Evolutionary conservation across 2,329 filamentous ascomycete species (phyloP).

Genomic region (Huntiella decipiens): DNA sequence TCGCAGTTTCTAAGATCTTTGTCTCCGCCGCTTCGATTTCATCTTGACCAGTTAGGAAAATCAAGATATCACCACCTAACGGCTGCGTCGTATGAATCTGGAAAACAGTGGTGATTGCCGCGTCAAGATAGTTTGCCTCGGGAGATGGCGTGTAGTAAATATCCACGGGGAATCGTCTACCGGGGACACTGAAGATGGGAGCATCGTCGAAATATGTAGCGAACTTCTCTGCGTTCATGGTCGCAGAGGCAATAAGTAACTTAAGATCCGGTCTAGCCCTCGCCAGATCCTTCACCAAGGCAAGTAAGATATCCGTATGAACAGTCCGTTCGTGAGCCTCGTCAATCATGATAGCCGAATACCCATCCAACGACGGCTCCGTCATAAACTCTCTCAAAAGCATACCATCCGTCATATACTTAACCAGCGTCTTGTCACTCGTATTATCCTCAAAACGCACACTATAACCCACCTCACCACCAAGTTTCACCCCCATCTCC

Average conservation of each 20-base stretch:
- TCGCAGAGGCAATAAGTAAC: slow-evolving; percentile 81
- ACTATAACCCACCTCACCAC: slow-evolving; percentile 81
- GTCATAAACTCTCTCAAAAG: slow-evolving; percentile 76
- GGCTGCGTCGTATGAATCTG: slow-evolving; percentile 83
- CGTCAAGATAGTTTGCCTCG: slow-evolving; percentile 83
- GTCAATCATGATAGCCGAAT: slow-evolving; percentile 86
- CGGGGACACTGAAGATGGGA: slow-evolving; percentile 88
- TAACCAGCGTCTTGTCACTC: slow-evolving; percentile 74
- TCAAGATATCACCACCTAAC: slow-evolving; percentile 62
- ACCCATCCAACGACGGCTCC: slow-evolving; percentile 63
- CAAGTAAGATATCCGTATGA: slow-evolving; percentile 75
- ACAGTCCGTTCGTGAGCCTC: slow-evolving; percentile 92
- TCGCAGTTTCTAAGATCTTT: slow-evolving; percentile 66
- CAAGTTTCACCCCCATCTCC: slow-evolving; percentile 76
- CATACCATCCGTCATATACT: slow-evolving; percentile 98
- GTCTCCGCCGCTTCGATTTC: slow-evolving; percentile 82
- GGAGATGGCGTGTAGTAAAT: slow-evolving; percentile 81
- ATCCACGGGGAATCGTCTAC: slow-evolving; percentile 72
- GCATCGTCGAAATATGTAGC: slow-evolving; percentile 79
- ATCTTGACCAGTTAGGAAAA: slow-evolving; percentile 90
- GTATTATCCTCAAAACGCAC: slow-evolving; percentile 92
- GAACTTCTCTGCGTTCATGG: slow-evolving; percentile 87
- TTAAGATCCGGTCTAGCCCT: slow-evolving; percentile 70
- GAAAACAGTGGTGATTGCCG: slow-evolving; percentile 81
- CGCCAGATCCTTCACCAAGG: slow-evolving; percentile 73